phyloP scores from a whole-genome alignment of 1,284 basidiomycete species.

The Tilletia caries region DNA sequence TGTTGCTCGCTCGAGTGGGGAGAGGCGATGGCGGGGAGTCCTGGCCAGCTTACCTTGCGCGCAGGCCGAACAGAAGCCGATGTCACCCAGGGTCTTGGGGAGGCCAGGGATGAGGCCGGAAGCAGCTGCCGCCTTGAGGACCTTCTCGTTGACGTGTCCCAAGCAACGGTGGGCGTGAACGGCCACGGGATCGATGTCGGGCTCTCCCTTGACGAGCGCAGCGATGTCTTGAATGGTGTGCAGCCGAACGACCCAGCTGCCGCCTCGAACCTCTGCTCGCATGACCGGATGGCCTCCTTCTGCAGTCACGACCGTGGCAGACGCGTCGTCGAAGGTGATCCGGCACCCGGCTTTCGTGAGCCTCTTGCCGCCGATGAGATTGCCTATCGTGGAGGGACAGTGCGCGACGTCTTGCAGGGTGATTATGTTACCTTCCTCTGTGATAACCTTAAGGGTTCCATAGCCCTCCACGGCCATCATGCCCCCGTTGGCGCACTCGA shows the following conservation, averaged over 20 bases:
- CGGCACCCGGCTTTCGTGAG: conserved; percentile 5
- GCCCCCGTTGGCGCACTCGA: not conserved
- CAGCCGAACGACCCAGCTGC: not conserved
- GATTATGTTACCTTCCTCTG: not conserved
- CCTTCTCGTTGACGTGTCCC: not conserved
- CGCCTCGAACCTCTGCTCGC: not conserved
- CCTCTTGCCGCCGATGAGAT: conserved; percentile 5
- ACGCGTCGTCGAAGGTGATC: not conserved
- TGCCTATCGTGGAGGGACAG: not conserved
- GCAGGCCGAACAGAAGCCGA: not conserved
- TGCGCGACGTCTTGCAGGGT: not conserved
- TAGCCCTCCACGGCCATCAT: not conserved
- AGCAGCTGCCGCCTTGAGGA: not conserved
- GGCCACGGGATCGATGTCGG: not conserved
- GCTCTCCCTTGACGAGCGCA: not conserved
- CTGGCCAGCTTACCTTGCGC: not conserved
- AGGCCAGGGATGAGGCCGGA: not conserved
- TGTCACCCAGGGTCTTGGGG: not conserved
- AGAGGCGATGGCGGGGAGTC: not conserved
- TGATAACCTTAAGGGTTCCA: not conserved
- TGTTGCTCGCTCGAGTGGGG: not conserved
- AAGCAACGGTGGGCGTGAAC: not conserved
- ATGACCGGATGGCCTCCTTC: not conserved
- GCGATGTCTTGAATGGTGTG: not conserved
- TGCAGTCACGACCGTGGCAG: not conserved